phyloP scores from a whole-genome alignment of 1,284 basidiomycete genomes.

The Cryptococcus sp. region DNA sequence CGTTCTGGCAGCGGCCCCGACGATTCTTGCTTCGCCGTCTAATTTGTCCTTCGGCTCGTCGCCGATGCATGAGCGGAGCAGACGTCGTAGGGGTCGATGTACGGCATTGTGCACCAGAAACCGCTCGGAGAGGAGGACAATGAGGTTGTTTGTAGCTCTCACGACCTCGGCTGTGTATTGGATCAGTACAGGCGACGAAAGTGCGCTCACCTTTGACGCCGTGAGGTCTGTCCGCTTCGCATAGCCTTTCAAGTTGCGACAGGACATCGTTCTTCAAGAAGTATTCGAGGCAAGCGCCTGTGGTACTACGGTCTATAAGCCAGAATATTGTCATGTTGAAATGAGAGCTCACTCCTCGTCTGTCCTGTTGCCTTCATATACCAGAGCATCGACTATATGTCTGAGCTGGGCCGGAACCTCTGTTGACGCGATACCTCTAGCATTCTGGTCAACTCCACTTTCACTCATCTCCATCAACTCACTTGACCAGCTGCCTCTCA shows the following conservation, averaged over 20 bases:
- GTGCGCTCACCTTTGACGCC: slow-evolving; percentile 64
- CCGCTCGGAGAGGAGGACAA: slow-evolving; percentile 82
- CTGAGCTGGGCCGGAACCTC: slow-evolving; percentile 74
- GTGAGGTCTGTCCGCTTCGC: slow-evolving; percentile 75
- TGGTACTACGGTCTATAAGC: slow-evolving; percentile 60
- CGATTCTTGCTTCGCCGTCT: slow-evolving; percentile 67
- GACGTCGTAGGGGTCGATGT: slow-evolving; percentile 79
- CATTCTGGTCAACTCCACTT: background rate
- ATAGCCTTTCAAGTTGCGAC: slow-evolving; percentile 77
- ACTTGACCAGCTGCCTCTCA: slow-evolving; percentile 46
- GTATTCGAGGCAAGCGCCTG: slow-evolving; percentile 86
- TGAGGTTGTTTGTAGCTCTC: slow-evolving; percentile 79
- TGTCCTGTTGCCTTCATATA: slow-evolving; percentile 76
- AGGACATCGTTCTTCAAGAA: slow-evolving; percentile 86
- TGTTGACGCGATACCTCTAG: slow-evolving; percentile 75
- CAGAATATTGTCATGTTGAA: background rate
- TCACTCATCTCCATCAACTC: slow-evolving; percentile 3
- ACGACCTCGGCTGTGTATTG: slow-evolving; percentile 66
- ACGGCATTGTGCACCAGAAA: slow-evolving; percentile 88
- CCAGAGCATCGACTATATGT: slow-evolving; percentile 82
- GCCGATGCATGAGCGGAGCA: slow-evolving; percentile 87
- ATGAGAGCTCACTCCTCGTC: slow-evolving; percentile 74
- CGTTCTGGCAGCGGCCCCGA: slow-evolving; percentile 76
- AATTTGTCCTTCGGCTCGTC: slow-evolving; percentile 81
- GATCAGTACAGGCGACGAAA: background rate